Conservation (phyloP, 2,329 filamentous ascomycete species). For the Blastomyces parvus region DNA sequence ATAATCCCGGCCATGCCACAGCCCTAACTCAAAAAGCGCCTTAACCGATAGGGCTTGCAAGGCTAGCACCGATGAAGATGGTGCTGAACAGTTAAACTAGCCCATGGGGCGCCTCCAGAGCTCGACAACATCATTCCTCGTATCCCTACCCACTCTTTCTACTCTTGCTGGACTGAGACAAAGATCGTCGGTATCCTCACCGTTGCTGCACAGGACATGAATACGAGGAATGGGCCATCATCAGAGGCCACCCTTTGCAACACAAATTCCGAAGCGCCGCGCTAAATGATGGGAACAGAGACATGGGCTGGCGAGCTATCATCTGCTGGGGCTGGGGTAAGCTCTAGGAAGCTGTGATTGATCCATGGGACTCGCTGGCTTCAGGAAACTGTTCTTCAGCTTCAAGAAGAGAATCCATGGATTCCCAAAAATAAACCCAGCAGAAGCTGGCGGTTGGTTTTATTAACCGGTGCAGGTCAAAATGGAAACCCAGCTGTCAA, state of each 20-base stretch:
- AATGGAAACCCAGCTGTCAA: neutral
- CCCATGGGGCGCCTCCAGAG: neutral
- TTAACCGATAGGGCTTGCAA: neutral
- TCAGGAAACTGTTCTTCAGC: neutral
- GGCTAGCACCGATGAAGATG: neutral
- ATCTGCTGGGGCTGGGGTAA: neutral
- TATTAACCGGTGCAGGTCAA: neutral
- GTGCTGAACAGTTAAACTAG: neutral
- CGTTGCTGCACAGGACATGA: neutral
- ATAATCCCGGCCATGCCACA: neutral
- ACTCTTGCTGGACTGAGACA: neutral
- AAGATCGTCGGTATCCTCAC: slow-evolving; percentile 1
- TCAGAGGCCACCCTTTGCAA: neutral
- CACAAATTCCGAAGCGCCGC: neutral
- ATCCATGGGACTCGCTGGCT: neutral
- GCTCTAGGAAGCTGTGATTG: neutral
- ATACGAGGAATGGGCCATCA: neutral
- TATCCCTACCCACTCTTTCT: neutral
- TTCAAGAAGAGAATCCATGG: neutral
- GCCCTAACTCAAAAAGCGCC: neutral
- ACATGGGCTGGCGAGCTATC: neutral
- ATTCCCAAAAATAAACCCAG: neutral
- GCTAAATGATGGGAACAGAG: neutral
- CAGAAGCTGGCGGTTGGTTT: neutral
- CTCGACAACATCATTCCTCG: neutral